Percentiles rank a stretch among this genome's conserved stretches.
Evolutionary conservation across 371 early-diverging fungal species (phyloP).

Genomic region (Syncephalastrum contaminatum): DNA sequence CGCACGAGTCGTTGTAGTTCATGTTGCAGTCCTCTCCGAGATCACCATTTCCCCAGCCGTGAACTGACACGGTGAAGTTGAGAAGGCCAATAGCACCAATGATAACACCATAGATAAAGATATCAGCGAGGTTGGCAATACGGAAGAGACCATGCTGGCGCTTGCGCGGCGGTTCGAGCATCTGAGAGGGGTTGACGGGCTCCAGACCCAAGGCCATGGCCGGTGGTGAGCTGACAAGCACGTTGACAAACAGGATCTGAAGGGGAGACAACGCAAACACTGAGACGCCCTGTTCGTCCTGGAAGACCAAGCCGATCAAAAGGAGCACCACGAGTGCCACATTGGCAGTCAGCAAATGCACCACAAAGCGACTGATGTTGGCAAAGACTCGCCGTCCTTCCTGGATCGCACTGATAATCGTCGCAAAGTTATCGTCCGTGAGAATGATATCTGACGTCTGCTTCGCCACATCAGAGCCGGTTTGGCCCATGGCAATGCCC

Average conservation of each 20-base stretch:
- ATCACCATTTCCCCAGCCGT: constrained; percentile 54
- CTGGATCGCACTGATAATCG: constrained; percentile 79
- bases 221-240: constrained; percentile 75
- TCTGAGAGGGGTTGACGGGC: constrained; percentile 73
- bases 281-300: constrained; percentile 55
- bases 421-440: constrained; percentile 85
- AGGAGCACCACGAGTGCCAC: constrained; percentile 71
- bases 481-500: constrained; percentile 91
- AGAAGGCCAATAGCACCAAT: constrained; percentile 65
- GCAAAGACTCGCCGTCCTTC: constrained; percentile 88
- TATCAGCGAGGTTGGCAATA: constrained; percentile 63
- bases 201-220: constrained; percentile 87
- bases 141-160: constrained; percentile 67
- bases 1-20: constrained; percentile 55
- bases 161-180: constrained; percentile 81
- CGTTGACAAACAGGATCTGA: constrained; percentile 88
- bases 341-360: constrained; percentile 89
- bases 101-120: constrained; percentile 72
- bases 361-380: constrained; percentile 92
- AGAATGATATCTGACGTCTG: constrained; percentile 91
- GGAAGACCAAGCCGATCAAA: constrained; percentile 69
- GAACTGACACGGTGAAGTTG: constrained; percentile 69
- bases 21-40: constrained; percentile 65
- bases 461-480: constrained; percentile 90
- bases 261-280: constrained; percentile 78